phyloP scores from a whole-genome alignment of 1,139 yeast species.

The Saccharomyces hybrid region DNA sequence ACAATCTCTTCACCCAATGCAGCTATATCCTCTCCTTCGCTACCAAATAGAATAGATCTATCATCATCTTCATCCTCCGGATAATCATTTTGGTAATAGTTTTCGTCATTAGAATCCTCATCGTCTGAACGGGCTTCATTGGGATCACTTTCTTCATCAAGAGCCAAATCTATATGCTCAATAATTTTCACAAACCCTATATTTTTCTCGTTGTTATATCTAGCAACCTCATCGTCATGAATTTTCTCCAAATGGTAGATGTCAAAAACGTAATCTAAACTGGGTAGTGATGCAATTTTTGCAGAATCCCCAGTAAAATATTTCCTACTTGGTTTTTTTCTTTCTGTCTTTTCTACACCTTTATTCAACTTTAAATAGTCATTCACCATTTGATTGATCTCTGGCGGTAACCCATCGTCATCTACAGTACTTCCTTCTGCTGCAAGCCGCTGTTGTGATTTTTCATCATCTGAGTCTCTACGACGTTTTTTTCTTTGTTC shows the following conservation, averaged over 20 bases:
- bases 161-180: constrained; percentile 49
- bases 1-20: constrained; percentile 11
- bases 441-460: background rate
- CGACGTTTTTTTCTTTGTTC: constrained; percentile 21
- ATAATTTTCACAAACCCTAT: constrained; percentile 62
- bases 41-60: constrained; percentile 32
- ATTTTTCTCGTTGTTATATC: constrained; percentile 35
- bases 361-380: constrained; percentile 40
- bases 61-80: constrained; percentile 84
- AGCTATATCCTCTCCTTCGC: constrained; percentile 31
- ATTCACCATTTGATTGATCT: constrained; percentile 60
- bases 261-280: constrained; percentile 82
- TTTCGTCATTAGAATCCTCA: constrained; percentile 84
- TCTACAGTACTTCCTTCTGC: background rate
- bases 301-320: constrained; percentile 17
- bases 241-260: constrained; percentile 61
- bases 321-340: constrained; percentile 25
- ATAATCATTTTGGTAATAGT: constrained; percentile 84
- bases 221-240: constrained; percentile 39
- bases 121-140: constrained; percentile 42
- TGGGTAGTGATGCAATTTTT: constrained; percentile 25
- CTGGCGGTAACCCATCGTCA: constrained; percentile 46
- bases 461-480: constrained; percentile 7
- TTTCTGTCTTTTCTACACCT: constrained; percentile 9
- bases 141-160: constrained; percentile 42